A percentile compares a stretch with the other conserved stretches of the same genome.
Evolutionary conservation across 345 rosid species (phyloP).

Genomic region (Trapa incisa): DNA sequence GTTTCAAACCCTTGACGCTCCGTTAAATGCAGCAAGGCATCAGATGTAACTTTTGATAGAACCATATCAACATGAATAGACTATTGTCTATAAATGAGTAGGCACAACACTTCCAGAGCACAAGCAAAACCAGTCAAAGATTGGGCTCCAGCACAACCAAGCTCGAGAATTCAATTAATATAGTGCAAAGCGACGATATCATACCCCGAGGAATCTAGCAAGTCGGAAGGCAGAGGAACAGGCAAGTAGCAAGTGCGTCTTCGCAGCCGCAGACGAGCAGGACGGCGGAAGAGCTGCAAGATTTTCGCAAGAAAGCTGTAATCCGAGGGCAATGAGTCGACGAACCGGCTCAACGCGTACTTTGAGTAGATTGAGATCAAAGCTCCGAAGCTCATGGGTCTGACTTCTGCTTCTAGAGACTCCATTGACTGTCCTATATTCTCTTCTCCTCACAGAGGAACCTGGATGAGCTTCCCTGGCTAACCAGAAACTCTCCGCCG

Average conservation of each 20-base stretch:
- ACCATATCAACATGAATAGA: too few relatives aligned
- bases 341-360: conserved; percentile 37
- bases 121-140: neutral
- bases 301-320: conserved; percentile 37
- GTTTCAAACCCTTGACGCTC: too few relatives aligned
- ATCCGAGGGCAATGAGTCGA: conserved; percentile 21
- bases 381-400: conserved; percentile 18
- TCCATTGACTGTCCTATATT: conserved; percentile 19
- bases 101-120: neutral
- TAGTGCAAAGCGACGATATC: conserved; percentile 4
- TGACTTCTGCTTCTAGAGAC: conserved; percentile 14
- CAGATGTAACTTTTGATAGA: neutral
- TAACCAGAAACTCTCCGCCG: neutral
- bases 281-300: conserved; percentile 36
- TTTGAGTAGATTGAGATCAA: conserved; percentile 39
- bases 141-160: neutral
- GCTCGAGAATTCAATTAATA: neutral
- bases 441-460: neutral
- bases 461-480: neutral
- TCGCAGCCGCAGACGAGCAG: conserved; percentile 14
- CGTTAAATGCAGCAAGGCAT: neutral
- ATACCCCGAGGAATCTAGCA: conserved; percentile 37
- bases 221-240: conserved; percentile 53
- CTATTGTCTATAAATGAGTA: neutral
- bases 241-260: conserved; percentile 36